phyloP scores from a whole-genome alignment of 495 filamentous ascomycete species.

The Penicillium odoratum region DNA sequence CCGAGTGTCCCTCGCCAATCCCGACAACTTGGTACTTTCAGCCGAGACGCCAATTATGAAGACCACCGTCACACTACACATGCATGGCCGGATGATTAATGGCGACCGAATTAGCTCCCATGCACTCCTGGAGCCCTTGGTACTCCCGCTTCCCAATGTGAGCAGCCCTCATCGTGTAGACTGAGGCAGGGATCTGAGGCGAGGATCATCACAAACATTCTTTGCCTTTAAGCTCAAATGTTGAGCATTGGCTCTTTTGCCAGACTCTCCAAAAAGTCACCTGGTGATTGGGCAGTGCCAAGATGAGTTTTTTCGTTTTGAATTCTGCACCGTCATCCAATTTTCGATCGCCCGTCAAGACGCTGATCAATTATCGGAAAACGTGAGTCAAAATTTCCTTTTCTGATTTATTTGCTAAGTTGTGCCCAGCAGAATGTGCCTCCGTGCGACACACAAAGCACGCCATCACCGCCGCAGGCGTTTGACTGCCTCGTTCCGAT shows the following conservation, averaged over 20 bases:
- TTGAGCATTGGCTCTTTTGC: slow-evolving; percentile 1
- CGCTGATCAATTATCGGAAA: too few relatives aligned
- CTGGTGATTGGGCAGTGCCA: slow-evolving; percentile 4
- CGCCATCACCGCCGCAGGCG: background rate
- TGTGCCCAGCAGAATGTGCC: background rate
- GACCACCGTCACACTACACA: background rate
- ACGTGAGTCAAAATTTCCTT: too few relatives aligned
- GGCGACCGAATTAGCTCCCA: background rate
- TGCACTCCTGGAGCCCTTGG: background rate
- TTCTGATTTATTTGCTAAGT: too few relatives aligned
- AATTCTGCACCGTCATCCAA: background rate
- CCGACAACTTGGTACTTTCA: background rate
- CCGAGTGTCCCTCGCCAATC: background rate
- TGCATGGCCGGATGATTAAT: background rate
- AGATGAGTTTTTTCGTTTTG: background rate
- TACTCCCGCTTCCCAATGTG: background rate
- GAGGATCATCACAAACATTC: background rate
- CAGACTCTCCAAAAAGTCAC: slow-evolving; percentile 2
- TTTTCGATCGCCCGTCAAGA: too few relatives aligned
- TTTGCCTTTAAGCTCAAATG: background rate
- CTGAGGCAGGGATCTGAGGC: background rate
- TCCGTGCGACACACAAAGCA: background rate
- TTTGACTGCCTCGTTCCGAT: background rate
- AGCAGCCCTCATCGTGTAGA: background rate
- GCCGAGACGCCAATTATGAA: background rate